phyloP scores from a whole-genome alignment of 192 early-diverging fungal species.

The Mortierella alpina region DNA sequence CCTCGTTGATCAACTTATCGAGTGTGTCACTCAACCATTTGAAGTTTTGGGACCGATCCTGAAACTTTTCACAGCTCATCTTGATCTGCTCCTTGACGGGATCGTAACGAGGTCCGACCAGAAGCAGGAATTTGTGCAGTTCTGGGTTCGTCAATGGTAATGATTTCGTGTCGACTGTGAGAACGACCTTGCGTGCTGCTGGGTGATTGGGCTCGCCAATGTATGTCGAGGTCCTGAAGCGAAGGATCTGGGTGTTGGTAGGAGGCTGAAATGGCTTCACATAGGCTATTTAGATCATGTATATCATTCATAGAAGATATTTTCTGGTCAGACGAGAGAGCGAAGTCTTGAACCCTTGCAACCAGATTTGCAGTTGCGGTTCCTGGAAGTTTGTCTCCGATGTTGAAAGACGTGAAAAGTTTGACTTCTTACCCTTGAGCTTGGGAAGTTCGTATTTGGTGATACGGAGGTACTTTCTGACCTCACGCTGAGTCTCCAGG shows the following conservation, averaged over 20 bases:
- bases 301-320: neutral
- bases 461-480: constrained; percentile 68
- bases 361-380: neutral
- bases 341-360: neutral
- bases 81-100: constrained; percentile 66
- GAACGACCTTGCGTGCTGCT: constrained; percentile 60
- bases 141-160: constrained; percentile 55
- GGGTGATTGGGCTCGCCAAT: constrained; percentile 63
- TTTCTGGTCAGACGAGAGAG: neutral
- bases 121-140: constrained; percentile 69
- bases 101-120: constrained; percentile 70
- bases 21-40: constrained; percentile 66
- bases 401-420: neutral
- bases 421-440: constrained; percentile 55
- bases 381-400: neutral
- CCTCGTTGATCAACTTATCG: constrained; percentile 63
- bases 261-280: constrained; percentile 67
- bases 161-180: constrained; percentile 63
- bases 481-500: constrained; percentile 61
- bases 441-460: constrained; percentile 70
- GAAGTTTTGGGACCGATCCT: constrained; percentile 66
- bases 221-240: constrained; percentile 63
- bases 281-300: constrained; percentile 47
- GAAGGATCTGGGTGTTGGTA: constrained; percentile 55
- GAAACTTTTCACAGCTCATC: constrained; percentile 67